Evolutionary conservation across 441 rosid genomes (phyloP).

Genomic region (Croton setiger): DNA sequence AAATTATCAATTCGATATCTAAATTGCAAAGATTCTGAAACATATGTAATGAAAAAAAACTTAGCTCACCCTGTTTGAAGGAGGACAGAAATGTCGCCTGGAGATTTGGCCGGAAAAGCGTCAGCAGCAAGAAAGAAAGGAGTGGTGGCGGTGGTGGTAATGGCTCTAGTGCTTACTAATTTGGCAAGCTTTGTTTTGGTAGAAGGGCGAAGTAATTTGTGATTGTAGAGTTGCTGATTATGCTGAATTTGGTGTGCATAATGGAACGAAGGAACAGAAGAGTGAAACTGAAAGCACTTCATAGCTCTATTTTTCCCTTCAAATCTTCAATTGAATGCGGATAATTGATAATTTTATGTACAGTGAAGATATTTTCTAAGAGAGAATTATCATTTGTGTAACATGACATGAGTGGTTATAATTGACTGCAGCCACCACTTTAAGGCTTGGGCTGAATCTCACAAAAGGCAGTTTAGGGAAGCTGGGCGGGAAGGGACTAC

Average conservation of each 20-base stretch:
- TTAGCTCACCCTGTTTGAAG: slow-evolving; percentile 35
- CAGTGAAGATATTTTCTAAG: background rate
- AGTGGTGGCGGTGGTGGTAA: slow-evolving; percentile 4
- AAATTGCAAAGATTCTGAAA: background rate
- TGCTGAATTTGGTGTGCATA: background rate
- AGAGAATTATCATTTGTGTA: too few species aligned
- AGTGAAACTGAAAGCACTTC: slow-evolving; percentile 14
- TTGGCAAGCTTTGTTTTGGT: background rate
- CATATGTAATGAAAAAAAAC: background rate
- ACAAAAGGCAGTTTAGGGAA: too few species aligned
- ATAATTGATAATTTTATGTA: slow-evolving; percentile 9
- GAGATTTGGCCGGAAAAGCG: slow-evolving; percentile 20
- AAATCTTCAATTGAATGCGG: background rate
- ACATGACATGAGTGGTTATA: too few species aligned
- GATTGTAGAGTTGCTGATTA: background rate
- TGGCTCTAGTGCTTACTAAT: slow-evolving; percentile 15
- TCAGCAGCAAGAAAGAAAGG: slow-evolving; percentile 22
- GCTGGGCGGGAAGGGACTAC: too few species aligned
- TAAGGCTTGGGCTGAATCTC: background rate
- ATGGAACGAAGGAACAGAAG: slow-evolving; percentile 11
- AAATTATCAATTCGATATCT: too few species aligned
- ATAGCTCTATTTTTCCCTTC: background rate
- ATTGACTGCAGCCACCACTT: background rate
- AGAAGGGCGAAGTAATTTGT: background rate
- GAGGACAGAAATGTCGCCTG: slow-evolving; percentile 36